Evolutionary conservation across 768 basidiomycete genomes (phyloP), one percentile per base, ranked within the genome.

Genomic region (Gelatoporia subvermispora): DNA sequence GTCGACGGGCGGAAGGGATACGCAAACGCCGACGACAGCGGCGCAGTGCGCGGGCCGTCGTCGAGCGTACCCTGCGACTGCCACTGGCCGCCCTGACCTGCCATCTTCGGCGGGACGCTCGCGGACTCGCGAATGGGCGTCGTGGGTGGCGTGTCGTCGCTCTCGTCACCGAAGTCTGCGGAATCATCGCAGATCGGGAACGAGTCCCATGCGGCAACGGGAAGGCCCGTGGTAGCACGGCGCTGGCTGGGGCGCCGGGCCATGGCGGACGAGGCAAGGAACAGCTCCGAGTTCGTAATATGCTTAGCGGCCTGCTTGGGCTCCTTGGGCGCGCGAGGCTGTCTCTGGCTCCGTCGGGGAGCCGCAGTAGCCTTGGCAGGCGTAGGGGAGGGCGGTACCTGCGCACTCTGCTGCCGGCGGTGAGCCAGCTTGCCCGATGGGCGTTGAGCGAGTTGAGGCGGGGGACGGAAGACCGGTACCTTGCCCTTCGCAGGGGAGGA

Each of bases 101-200:
- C 37, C 41, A 20, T 22, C 38, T 46, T 52, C 54, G 23, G 52
- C 39, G 52, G 21, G 47, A 45, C 47, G 61, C 57, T 54, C 62
- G 70, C 50, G 22, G 48, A 52, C 41, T 70, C 60, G 47, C 75
- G 81, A 37, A 73, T 67, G n/a, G 82, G 83, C 0, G 84, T 83
- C 20, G 75, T 69, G 21, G 78, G 77, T 8, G 72, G 70, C 28
- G 69, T 69, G n/a, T 43, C 61, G 15, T 74, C 69, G 9, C 68
- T 63, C 51, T 67, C 71, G 4, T 67, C 69, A 39, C 48, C 53
- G 11, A 36, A 48, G 16, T 83, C 81, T 35, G 76, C 82, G 54
- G 76, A 74, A 56, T 90, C 87, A 53, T 89, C 86, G 56, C 86
- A 88, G 39, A 90, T 67, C 2, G 84, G 86, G 64, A 87, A 87